Evolutionary conservation across 202 grass and related monocot species (phyloP).

Genomic region (Miscanthus sacchariflorus): DNA sequence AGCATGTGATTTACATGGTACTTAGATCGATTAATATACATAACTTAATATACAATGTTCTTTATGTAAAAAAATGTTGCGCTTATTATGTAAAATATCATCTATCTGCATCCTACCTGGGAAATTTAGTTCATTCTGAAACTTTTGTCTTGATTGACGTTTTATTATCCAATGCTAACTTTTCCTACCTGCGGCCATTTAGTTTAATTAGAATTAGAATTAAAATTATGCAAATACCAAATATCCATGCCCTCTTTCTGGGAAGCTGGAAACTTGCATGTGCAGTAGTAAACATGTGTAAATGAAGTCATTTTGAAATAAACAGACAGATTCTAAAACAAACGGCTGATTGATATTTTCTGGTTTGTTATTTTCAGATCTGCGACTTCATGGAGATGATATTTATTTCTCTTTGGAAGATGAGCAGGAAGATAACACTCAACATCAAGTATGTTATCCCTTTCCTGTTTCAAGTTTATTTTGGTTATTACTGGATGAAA

Average conservation of each 20-base stretch:
- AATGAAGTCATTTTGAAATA: not conserved
- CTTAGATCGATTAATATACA: not conserved
- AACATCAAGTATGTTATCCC: conserved; percentile 74
- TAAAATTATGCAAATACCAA: not conserved
- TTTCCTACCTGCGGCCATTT: not conserved
- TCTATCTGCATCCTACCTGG: not conserved
- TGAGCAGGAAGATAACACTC: conserved; percentile 79
- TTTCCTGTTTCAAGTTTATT: conserved; percentile 21
- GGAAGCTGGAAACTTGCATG: conserved; percentile 3
- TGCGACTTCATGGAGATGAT: conserved; percentile 96
- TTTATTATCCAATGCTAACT: not conserved
- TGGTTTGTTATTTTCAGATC: conserved; percentile 65
- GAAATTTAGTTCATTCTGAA: not conserved
- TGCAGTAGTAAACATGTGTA: not conserved
- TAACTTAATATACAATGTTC: not conserved
- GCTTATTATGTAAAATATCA: not conserved
- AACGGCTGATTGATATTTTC: conserved; percentile 24
- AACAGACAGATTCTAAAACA: not conserved
- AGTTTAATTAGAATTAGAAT: not conserved
- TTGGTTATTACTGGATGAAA: conserved; percentile 23
- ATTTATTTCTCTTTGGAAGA: conserved; percentile 95
- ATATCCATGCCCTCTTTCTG: not conserved
- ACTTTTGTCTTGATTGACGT: not conserved
- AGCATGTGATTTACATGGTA: conserved; percentile 22
- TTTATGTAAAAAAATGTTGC: not conserved